These are phyloP conservation scores for Linum lewisii DNA, from an alignment of 345 rosid species.

Conservation along the genomic window DNA sequence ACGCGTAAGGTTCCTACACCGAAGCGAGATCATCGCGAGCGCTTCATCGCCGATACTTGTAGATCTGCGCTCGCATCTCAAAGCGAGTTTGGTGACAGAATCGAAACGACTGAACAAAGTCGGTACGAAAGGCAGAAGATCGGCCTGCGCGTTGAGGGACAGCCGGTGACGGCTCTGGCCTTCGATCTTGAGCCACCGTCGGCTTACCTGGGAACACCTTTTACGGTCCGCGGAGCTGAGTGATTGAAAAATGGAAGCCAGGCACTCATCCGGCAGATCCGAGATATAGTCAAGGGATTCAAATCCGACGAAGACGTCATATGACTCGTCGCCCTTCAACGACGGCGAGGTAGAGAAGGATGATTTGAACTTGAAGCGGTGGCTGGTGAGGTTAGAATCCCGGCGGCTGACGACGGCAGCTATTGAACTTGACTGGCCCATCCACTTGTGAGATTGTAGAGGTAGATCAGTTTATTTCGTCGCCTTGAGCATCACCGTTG, in stretches of 20 bases:
- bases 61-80: slow-evolving; percentile 61
- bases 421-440: not conserved
- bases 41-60: slow-evolving; percentile 59
- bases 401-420: not conserved
- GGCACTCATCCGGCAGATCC: slow-evolving; percentile 49
- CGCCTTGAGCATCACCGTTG: not conserved
- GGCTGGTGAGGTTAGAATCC: not conserved
- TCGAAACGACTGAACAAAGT: slow-evolving; percentile 57
- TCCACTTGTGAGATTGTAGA: not conserved
- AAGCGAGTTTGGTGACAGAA: slow-evolving; percentile 59
- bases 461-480: slow-evolving; percentile 1
- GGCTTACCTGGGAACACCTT: slow-evolving; percentile 62
- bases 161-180: slow-evolving; percentile 54
- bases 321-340: not conserved
- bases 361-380: not conserved
- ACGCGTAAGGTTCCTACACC: slow-evolving; percentile 54
- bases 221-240: slow-evolving; percentile 58
- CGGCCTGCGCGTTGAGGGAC: slow-evolving; percentile 51
- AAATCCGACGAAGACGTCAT: not conserved
- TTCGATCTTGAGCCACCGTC: slow-evolving; percentile 74
- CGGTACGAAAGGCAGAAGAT: slow-evolving; percentile 31
- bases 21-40: slow-evolving; percentile 42
- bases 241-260: slow-evolving; percentile 68
- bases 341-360: not conserved
- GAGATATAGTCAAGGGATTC: not conserved